Conservation (phyloP, 2,329 filamentous ascomycete species). For the Gremmenia infestans region DNA sequence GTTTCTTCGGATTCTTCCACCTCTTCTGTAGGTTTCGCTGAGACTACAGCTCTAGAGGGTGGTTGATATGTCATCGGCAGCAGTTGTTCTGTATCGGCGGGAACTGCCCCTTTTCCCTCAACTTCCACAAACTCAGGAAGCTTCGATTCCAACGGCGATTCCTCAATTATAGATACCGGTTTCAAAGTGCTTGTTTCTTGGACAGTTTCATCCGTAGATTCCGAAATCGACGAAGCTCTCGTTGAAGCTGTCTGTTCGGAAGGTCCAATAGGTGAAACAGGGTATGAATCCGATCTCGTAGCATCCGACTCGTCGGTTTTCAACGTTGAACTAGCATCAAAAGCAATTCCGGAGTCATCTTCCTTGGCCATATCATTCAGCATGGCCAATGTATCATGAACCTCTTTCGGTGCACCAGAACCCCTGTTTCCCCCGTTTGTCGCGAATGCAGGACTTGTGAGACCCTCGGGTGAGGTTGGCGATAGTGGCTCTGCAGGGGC, state of each 20-base stretch:
- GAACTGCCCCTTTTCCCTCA: no score
- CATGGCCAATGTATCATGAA: conserved; percentile 23
- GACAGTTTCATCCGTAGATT: conserved; percentile 56
- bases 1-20: no score
- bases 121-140: no score
- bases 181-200: conserved; percentile 29
- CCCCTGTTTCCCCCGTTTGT: neutral
- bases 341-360: conserved; percentile 51
- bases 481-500: conserved; percentile 2
- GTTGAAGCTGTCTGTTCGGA: conserved; percentile 57
- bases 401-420: conserved; percentile 17
- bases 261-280: conserved; percentile 49
- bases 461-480: conserved; percentile 5
- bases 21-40: no score
- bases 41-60: no score
- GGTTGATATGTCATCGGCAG: no score
- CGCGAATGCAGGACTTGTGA: conserved; percentile 5
- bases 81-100: no score
- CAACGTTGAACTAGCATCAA: conserved; percentile 41
- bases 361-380: conserved; percentile 31
- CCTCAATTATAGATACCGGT: conserved; percentile 1
- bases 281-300: conserved; percentile 51
- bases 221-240: conserved; percentile 59
- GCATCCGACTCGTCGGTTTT: conserved; percentile 31
- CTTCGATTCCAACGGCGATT: neutral